Base-by-base conservation (phyloP, 148 eudicot species). In the Rhododendron vialii region DNA sequence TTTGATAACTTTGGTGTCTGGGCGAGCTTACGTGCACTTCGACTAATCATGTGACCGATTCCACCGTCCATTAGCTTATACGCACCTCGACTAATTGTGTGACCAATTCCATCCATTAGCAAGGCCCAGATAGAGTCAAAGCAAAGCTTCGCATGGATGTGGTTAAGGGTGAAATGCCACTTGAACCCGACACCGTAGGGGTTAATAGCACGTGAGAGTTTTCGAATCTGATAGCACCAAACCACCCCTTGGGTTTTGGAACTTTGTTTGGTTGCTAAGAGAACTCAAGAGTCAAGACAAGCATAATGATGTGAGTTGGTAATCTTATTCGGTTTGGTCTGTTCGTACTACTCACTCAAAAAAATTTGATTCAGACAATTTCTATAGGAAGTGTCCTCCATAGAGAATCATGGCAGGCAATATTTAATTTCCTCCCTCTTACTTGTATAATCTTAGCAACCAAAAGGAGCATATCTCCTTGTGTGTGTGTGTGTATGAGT, bases 181-280 rank as follows among this genome's bases (percentile, higher is more conserved):
- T 41, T 41, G 43, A 41, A 41, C 43, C 57, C 0, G 57, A 51
- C 17, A 1, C 57, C 57, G 14, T 51, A 2, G 4, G 61, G n/a
- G 65, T 59, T 59, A 8, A 18, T 59, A 5, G 65, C 65, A 20
- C 1, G 2, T 20, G 8, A 18, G 65, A 59, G 20, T 18, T 20
- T 59, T 59, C n/a, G 7, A 1, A 59, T 59, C 5, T 17, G 61
- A 55, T 51, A 51, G 57, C 61, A 55, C n/a, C n/a, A 59, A n/a
- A 20, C 65, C 24, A 59, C n/a, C 65, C n/a, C 24, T 18, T 59
- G 65, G 65, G 65, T 5, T 18, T 59, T 18, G 24, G 65, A 20
- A 20, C 24, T 59, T 59, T 77, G 71, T 84, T 75, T 84, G 82
- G 69, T 57, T 84, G 26, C 82, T 24, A 14, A 84, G 80, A 50